A percentile compares a stretch with the other conserved stretches of the same genome.
These are phyloP conservation scores for Takashimella tepidaria DNA, from an alignment of 1,284 basidiomycete species.

Conservation along the genomic window DNA sequence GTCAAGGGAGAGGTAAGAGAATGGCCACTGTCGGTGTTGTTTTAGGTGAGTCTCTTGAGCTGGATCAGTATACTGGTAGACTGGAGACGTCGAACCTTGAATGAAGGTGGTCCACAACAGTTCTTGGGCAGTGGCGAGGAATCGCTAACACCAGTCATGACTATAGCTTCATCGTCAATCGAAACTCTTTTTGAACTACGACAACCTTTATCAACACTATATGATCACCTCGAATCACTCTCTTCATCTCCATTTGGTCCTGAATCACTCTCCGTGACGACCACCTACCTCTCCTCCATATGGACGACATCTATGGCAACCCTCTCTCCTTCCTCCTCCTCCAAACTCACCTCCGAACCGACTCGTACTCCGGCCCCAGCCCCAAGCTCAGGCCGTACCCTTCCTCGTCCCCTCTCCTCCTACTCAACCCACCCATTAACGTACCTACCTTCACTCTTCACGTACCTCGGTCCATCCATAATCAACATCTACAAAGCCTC, in stretches of 20 bases:
- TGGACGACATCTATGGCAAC: not conserved
- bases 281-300: not conserved
- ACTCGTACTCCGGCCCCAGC: constrained; percentile 5
- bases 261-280: not conserved
- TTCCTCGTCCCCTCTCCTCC: not conserved
- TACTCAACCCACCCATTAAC: constrained; percentile 31
- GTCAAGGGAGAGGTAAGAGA: constrained; percentile 27
- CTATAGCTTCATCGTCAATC: not conserved
- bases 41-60: constrained; percentile 31
- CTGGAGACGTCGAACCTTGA: no score
- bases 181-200: constrained; percentile 24
- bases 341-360: not conserved
- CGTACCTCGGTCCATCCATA: constrained; percentile 34
- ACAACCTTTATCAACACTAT: constrained; percentile 21
- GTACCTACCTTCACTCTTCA: constrained; percentile 33
- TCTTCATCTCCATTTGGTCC: not conserved
- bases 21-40: constrained; percentile 43
- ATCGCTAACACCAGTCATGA: no score
- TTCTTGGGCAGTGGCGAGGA: no score
- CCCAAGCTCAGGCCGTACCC: not conserved
- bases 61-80: no score
- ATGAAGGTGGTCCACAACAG: no score
- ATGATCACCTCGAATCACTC: constrained; percentile 27
- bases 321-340: constrained; percentile 3
- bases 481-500: constrained; percentile 38